Base-by-base conservation (phyloP, 139 green algal species). In the Astrephomene gubernaculifera region DNA sequence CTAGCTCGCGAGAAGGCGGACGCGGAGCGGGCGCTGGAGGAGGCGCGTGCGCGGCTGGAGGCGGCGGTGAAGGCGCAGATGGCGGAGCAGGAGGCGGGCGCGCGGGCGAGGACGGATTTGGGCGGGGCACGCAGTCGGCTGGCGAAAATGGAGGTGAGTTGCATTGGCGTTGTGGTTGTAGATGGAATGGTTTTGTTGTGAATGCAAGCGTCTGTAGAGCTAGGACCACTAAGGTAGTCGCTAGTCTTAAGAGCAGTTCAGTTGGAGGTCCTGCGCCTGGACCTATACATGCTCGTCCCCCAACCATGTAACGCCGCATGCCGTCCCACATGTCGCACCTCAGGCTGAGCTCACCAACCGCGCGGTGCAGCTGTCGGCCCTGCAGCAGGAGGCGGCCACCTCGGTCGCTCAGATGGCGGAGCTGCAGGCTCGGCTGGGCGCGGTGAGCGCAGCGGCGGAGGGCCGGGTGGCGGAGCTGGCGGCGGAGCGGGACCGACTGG, bases 1-100 rank as follows among this genome's bases (percentile, higher is more conserved):
- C 63, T 84, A 17, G 63, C 78, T 1, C 78, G 61, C 27, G 78
- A 84, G 78, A 84, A 84, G 78, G 78, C 78, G 43, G 60, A 52
- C n/a, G 78, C 60, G 44, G 78, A 84, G 61, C 64, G 52, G 63
- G 78, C 41, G 19, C 38, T 45, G 22, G 25, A 21, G 29, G 78
- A 74, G 2, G 63, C 61, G 4, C 22, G 25, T 31, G 31, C 41
- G 6, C 31, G 33, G 5, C 0, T 49, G 22, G 60, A 74, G 19
- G 63, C 41, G 17, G 78, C 78, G 2, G n/a, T 22, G 3, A 74
- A 74, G 78, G 63, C 63, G 43, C 78, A 84, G 78, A 63, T 63
- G 12, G 43, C 39, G 1, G 78, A 61, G 7, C 61, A 84, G 78
- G 78, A 84, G n/a, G 78, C 63, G 8, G 78, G 78, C 78, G 29